Evolutionary conservation across 192 early-diverging fungal species (phyloP).

Genomic region (Lunasporangiospora selenospora): DNA sequence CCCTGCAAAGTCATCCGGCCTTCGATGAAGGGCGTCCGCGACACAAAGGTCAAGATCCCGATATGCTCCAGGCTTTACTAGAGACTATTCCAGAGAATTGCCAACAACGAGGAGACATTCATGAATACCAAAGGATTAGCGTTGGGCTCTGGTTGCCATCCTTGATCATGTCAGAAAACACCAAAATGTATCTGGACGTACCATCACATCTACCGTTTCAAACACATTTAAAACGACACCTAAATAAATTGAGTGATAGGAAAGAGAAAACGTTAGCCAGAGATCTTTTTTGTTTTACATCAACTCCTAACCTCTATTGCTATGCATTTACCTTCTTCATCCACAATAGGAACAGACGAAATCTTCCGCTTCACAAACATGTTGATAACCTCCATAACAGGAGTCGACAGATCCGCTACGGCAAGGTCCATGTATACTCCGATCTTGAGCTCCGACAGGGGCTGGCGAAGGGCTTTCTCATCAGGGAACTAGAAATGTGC

Average conservation of each 20-base stretch:
- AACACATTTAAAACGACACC: slow-evolving; percentile 92
- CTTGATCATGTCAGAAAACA: background rate
- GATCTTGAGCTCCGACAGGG: slow-evolving; percentile 82
- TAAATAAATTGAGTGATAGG: slow-evolving; percentile 27
- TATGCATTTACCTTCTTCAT: slow-evolving; percentile 68
- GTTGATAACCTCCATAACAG: slow-evolving; percentile 89
- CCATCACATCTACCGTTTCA: slow-evolving; percentile 96
- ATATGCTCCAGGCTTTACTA: slow-evolving; percentile 73
- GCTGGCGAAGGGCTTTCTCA: slow-evolving; percentile 64
- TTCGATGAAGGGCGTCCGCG: slow-evolving; percentile 78
- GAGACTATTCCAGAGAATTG: slow-evolving; percentile 45
- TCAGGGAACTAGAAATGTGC: slow-evolving; percentile 63
- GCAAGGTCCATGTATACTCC: slow-evolving; percentile 88
- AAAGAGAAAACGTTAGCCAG: background rate
- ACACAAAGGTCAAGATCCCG: slow-evolving; percentile 88
- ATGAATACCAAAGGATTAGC: background rate
- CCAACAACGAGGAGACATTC: background rate
- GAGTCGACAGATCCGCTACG: slow-evolving; percentile 79
- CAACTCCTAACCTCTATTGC: background rate
- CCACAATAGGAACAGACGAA: slow-evolving; percentile 93
- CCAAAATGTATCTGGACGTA: slow-evolving; percentile 45
- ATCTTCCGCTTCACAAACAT: slow-evolving; percentile 92
- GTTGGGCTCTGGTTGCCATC: background rate
- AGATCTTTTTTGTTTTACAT: no score
- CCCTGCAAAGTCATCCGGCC: slow-evolving; percentile 92